Base-by-base conservation (phyloP, 2,329 filamentous ascomycete genomes). In the Ascochyta clinopodiicola region DNA sequence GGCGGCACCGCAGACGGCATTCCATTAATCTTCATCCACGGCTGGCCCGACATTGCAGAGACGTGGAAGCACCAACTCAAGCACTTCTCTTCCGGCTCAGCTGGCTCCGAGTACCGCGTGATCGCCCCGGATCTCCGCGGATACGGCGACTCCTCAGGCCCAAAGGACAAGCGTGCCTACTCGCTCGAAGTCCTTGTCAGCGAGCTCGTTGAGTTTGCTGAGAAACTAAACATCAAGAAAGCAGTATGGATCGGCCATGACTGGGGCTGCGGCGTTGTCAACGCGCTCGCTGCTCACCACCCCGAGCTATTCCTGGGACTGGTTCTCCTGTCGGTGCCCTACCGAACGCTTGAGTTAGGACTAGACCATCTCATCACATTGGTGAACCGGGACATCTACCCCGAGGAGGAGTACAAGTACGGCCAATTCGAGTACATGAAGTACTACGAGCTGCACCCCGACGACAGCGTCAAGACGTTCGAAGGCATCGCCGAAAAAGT, bases 191-290 rank as follows among this genome's bases (percentile, higher is more conserved):
- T 55, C 48, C 66, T 61, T 61, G 56, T 62, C 62, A 53, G 49
- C 51, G 47, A 68, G 62, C 62, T 77, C 62, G 56, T 73, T 21
- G 68, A 79, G 68, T 62, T 81, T 63, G 61, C 80, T 55, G 69
- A 73, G 64, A 37, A 78, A 60, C 48, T 78, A 49, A 57, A 72
- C 17, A 63, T 79, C 19, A 54, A 67, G 0, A 71, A 73, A 7
- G 80, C 79, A 1, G 63, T 83, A n/a, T 83, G 81, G 79, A 67
- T 81, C 31, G 79, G 73, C 12, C 80, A 81, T 53, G 79, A 81
- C 59, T 80, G 79, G 79, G 74, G 74, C 27, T 69, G 66, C 17
- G 72, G 68, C 10, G 60, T 74, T 3, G 62, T 70, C 21, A 75
- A 63, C 61, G 59, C 63, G 6, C 62, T 75, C 19, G 70, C 68